Evolutionary conservation across 2,329 filamentous ascomycete genomes (phyloP), one percentile per base, ranked within the genome.

Genomic region (Tolypocladium ovalisporum): DNA sequence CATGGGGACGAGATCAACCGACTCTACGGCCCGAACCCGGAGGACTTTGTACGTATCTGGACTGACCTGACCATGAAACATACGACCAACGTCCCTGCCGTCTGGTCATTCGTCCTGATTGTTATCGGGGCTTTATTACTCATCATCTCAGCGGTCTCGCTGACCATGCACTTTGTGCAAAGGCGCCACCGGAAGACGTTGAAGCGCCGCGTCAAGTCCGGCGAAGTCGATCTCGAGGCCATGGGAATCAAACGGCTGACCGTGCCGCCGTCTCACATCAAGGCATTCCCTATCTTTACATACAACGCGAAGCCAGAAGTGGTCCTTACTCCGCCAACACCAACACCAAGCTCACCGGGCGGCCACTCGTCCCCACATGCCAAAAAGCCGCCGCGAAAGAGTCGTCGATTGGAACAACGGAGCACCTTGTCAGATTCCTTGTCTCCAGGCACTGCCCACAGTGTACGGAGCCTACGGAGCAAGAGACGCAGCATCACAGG

Each of bases 201-300:
- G 13, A 83, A 84, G 54, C 80, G 83, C 53, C 84, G 91, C 15
- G 86, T 97, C 19, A 79, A 83, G 58, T 79, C 78, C 9, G 92
- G 93, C 55, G 88, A 96, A 63, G 85, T 96, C 24, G 89, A 97
- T 66, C 77, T 97, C 3, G 92, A 97, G 71, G 85, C 84, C 3
- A 79, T 96, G 63, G 92, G 91, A 2, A 89, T 97, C 63, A 93
- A 90, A 67, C 82, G 88, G 17, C 73, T 96, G 29, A 89, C 83
- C 2, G 89, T 97, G 0, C 90, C 93, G 1, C 75, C 80, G 52
- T 74, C 84, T 10, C 77, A 90, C 42, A 79, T 97, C 29, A 80
- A 88, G 53, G 80, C 80, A 24, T 87, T 97, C 65, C 90, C 91
- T 0, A 71, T 93, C 2, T 95, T 89, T 67, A 87, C 84, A 0